These are phyloP conservation scores for Xylaria sp. DNA, from an alignment of 2,329 filamentous ascomycete genomes.

Conservation along the genomic window DNA sequence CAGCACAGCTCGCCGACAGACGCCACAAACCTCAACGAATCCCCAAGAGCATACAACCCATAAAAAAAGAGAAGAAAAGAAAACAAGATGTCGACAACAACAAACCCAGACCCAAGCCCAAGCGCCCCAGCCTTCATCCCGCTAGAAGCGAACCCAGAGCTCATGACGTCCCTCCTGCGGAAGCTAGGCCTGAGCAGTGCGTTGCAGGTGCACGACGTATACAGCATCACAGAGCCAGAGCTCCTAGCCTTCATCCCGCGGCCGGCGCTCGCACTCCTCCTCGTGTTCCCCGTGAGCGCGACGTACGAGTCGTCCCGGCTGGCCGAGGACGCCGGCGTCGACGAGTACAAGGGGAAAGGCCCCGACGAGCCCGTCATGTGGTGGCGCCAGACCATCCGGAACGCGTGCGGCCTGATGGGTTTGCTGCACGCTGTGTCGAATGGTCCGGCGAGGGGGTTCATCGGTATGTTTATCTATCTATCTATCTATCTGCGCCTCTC, in stretches of 20 bases:
- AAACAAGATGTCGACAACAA: conserved; percentile 37
- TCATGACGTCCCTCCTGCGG: conserved; percentile 86
- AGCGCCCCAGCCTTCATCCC: conserved; percentile 64
- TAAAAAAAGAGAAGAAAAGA: not conserved
- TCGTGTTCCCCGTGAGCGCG: conserved; percentile 88
- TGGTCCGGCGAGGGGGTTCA: conserved; percentile 72
- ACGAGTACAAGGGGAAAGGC: conserved; percentile 76
- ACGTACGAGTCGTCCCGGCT: conserved; percentile 81
- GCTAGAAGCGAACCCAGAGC: conserved; percentile 81
- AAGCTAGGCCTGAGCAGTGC: conserved; percentile 83
- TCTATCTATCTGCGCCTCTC: no score
- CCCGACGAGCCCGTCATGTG: conserved; percentile 81
- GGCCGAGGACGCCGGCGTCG: conserved; percentile 74
- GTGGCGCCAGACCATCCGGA: conserved; percentile 95
- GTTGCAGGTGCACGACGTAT: conserved; percentile 89
- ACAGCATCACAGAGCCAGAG: conserved; percentile 85
- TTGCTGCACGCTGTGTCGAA: conserved; percentile 86
- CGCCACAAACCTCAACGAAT: no score
- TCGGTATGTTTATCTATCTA: conserved; percentile 57
- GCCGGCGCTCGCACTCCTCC: conserved; percentile 86
- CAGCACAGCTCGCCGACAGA: not conserved
- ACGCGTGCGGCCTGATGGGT: conserved; percentile 92
- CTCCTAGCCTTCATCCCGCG: conserved; percentile 88
- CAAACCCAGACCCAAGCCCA: conserved; percentile 54
- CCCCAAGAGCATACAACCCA: no score